Base-by-base conservation (phyloP, 352 stramenopile genomes). In the Pythium angustatum region DNA sequence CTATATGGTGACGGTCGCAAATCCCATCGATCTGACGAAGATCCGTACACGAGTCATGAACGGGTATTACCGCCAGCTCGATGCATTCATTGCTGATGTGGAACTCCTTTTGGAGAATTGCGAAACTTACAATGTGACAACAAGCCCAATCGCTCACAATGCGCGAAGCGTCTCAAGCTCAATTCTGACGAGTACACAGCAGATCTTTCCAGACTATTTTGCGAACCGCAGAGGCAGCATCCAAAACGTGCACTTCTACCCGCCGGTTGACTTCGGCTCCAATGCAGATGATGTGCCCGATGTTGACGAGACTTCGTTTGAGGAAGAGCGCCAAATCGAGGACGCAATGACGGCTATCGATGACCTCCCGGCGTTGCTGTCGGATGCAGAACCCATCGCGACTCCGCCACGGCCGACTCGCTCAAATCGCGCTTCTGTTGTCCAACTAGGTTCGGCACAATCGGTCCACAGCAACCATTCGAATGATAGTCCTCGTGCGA, bases 31-130 rank as follows among this genome's bases (percentile, higher is more conserved):
- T 62, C 65, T 96, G 31, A 87, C 72, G 6, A 87, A 90, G 65
- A 93, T 96, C 40, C 77, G 81, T 14, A 69, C 81, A 38, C 83
- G 88, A 19, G 52, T 96, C 15, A 68, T 72, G 14, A 64, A 71
- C 8, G 73, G 73, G 0, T 96, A 94, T 61, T 96, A 96, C 50
- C 85, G 88, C 9, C 88, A 96, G 62, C 70, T 95, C 9, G 85
- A 94, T 45, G 87, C 85, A 2, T 87, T 96, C 44, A 67, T 94
- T 33, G 73, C 83, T 10, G 88, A 96, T 58, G 70, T 90, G 2
- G 78, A 89, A 51, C 63, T 96, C 22, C 63, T 96, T 40, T 78
- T 71, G 17, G 49, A 72, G 11, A 95, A 96, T 57, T 96, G 88
- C 49, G 81, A 94, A 62, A 87, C 76, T 24, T 96, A 94, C 71